phyloP scores from a whole-genome alignment of 345 rosid species.

The Diplotaxis tenuifolia region DNA sequence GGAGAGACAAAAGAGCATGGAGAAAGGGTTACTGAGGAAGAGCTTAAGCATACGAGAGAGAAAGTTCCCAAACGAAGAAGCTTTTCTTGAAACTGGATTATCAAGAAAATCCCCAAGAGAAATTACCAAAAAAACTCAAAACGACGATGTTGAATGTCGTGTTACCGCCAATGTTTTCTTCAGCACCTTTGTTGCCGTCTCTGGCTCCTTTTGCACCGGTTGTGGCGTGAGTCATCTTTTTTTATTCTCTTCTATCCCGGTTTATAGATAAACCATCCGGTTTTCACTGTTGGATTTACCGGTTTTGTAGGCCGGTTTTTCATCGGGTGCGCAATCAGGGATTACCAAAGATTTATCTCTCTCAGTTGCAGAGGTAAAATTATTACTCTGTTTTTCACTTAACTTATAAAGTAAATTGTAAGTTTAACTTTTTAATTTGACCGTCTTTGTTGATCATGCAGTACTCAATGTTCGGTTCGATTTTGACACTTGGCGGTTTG shows the following conservation, averaged over 20 bases:
- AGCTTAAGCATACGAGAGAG: slow-evolving; percentile 32
- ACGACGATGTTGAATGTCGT: slow-evolving; percentile 36
- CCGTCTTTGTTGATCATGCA: neutral
- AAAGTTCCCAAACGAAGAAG: slow-evolving; percentile 26
- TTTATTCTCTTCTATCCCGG: neutral
- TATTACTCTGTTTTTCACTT: neutral
- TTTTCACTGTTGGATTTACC: neutral
- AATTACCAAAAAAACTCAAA: slow-evolving; percentile 12
- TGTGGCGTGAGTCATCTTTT: slow-evolving; percentile 37
- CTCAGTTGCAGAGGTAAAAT: slow-evolving; percentile 34
- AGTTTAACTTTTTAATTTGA: neutral
- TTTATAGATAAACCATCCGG: neutral
- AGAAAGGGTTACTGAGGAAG: slow-evolving; percentile 34
- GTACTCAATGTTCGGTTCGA: slow-evolving; percentile 40
- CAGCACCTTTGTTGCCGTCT: slow-evolving; percentile 51
- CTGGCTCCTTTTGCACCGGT: slow-evolving; percentile 48
- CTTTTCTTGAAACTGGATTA: slow-evolving; percentile 28
- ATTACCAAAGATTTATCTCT: slow-evolving; percentile 47
- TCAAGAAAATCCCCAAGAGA: slow-evolving; percentile 22
- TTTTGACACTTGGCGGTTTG: slow-evolving; percentile 42
- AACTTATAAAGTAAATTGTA: neutral
- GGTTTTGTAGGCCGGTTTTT: slow-evolving; percentile 41
- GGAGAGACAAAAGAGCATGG: slow-evolving; percentile 38
- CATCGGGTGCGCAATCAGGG: slow-evolving; percentile 45
- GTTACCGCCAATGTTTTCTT: slow-evolving; percentile 35